Conservation (phyloP, 805 yeast genomes). For the Limtongia smithiae region DNA sequence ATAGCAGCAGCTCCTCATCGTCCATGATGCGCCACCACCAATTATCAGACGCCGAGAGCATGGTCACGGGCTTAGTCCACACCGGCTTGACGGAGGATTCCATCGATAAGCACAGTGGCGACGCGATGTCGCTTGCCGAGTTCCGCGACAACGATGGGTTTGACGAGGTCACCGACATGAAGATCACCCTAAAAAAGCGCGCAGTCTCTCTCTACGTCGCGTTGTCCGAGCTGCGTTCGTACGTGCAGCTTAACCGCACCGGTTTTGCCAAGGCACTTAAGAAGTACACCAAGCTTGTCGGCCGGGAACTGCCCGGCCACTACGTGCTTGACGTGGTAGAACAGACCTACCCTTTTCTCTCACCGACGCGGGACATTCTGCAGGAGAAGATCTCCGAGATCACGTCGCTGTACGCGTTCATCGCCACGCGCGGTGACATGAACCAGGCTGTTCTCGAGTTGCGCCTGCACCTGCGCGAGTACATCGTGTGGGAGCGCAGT, state of each 20-base stretch:
- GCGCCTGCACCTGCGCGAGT: slow-evolving; percentile 68
- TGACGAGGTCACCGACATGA: slow-evolving; percentile 46
- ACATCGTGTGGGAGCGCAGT: slow-evolving; percentile 94
- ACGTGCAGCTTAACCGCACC: slow-evolving; percentile 74
- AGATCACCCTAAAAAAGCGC: slow-evolving; percentile 64
- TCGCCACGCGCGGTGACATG: slow-evolving; percentile 42
- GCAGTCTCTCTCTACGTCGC: slow-evolving; percentile 64
- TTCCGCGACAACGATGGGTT: slow-evolving; percentile 20
- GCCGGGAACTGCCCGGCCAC: slow-evolving; percentile 43
- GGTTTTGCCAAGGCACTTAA: slow-evolving; percentile 89
- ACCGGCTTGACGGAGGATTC: slow-evolving; percentile 2
- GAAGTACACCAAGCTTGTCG: slow-evolving; percentile 82
- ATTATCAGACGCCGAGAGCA: slow-evolving; percentile 14
- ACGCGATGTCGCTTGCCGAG: slow-evolving; percentile 8
- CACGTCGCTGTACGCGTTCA: slow-evolving; percentile 53
- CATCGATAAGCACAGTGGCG: slow-evolving; percentile 9
- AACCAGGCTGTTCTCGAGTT: slow-evolving; percentile 49
- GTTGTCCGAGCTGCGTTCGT: slow-evolving; percentile 79
- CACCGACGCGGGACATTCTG: slow-evolving; percentile 47
- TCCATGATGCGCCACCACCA: slow-evolving; percentile 12
- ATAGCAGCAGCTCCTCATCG: slow-evolving; percentile 12
- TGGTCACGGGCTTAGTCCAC: background rate
- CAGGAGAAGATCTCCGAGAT: slow-evolving; percentile 53
- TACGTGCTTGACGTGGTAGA: slow-evolving; percentile 49
- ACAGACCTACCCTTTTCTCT: slow-evolving; percentile 55